A percentile compares a stretch with the other conserved stretches of the same genome.
phyloP scores from a whole-genome alignment of 148 eudicot genomes.

The Diospyros lotus region DNA sequence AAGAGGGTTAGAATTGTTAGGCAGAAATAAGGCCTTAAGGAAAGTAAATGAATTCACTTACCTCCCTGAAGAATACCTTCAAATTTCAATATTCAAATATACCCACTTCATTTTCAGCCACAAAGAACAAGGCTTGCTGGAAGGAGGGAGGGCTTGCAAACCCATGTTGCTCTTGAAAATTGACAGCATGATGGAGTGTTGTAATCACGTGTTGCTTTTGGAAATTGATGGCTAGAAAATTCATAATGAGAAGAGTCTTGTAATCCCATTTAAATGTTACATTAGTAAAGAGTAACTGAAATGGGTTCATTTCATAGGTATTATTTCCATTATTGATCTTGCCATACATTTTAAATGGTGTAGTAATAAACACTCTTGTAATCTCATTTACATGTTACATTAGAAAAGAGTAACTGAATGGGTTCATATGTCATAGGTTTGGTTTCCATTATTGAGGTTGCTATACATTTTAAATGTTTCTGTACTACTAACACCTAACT shows the following conservation, averaged over 20 bases:
- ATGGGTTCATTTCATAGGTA: too few species aligned
- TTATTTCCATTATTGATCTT: too few species aligned
- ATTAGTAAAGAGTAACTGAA: too few species aligned
- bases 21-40: too few species aligned
- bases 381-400: slow-evolving; percentile 2
- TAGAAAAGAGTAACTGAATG: neutral
- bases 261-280: too few species aligned
- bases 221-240: too few species aligned
- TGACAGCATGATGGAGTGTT: neutral
- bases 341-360: neutral
- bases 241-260: too few species aligned
- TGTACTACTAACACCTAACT: slow-evolving; percentile 13
- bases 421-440: neutral
- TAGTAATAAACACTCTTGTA: neutral
- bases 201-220: too few species aligned
- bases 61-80: too few species aligned
- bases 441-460: slow-evolving; percentile 1
- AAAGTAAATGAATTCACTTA: too few species aligned
- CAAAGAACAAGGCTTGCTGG: neutral
- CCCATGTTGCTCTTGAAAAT: neutral
- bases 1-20: neutral
- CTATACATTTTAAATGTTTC: neutral
- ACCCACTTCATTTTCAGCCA: too few species aligned
- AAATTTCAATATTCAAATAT: too few species aligned
- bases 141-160: neutral